Conservation (phyloP, 225 moss, liverwort and hornwort genomes). For the Rhytidiadelphus loreus region DNA sequence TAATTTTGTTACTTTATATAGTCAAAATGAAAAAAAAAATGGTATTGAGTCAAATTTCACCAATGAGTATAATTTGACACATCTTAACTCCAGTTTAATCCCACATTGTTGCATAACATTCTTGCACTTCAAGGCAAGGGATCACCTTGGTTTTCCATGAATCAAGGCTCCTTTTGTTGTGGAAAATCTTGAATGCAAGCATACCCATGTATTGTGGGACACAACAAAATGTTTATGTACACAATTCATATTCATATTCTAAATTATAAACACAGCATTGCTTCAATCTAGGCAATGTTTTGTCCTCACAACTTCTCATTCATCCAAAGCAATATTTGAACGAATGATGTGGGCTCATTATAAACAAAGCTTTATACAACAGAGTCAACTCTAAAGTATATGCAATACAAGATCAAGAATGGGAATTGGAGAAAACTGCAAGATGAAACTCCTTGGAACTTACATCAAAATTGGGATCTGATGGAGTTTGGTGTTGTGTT, state of each 20-base stretch:
- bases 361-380: background rate
- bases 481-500: background rate
- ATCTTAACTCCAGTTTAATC: fast-evolving
- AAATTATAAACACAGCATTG: background rate
- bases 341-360: background rate
- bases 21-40: background rate
- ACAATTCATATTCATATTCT: no score
- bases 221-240: background rate
- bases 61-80: background rate
- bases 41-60: background rate
- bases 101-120: background rate
- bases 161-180: background rate
- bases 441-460: background rate
- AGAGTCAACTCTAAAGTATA: background rate
- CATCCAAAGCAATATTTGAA: background rate
- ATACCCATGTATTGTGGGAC: fast-evolving
- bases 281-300: background rate
- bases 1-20: background rate
- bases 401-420: fast-evolving
- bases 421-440: background rate
- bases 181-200: background rate
- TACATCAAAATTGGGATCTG: no score
- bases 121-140: background rate
- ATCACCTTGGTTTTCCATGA: background rate
- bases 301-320: background rate